A percentile compares a stretch with the other conserved stretches of the same genome.
Conservation (phyloP, 331 rosid species). For the Phaseolus coccineus region DNA sequence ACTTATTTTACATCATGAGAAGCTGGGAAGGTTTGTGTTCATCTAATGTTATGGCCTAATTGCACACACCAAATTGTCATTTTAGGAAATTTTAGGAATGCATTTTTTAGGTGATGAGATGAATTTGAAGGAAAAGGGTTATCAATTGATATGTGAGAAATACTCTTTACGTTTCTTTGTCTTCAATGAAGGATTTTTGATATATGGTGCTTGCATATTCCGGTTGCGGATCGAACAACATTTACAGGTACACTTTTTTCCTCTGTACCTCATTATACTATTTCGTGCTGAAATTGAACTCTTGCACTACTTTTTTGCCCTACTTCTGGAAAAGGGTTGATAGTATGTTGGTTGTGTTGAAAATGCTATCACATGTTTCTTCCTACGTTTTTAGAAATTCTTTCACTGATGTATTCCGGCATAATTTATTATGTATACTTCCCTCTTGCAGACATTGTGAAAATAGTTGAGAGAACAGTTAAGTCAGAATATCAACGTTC, state of each 20-base stretch:
- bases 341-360: constrained; percentile 20
- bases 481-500: constrained; percentile 61
- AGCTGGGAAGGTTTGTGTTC: constrained; percentile 68
- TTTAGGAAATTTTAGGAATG: constrained; percentile 18
- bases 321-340: constrained; percentile 16
- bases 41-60: constrained; percentile 12
- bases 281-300: constrained; percentile 25
- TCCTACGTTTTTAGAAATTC: neutral
- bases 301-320: constrained; percentile 1
- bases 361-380: constrained; percentile 11
- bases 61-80: neutral
- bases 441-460: constrained; percentile 70
- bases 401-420: constrained; percentile 21
- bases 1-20: constrained; percentile 68
- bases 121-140: constrained; percentile 17
- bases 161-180: constrained; percentile 14
- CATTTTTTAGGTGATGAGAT: constrained; percentile 16
- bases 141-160: constrained; percentile 33
- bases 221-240: constrained; percentile 77
- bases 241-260: constrained; percentile 62
- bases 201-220: constrained; percentile 94
- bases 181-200: constrained; percentile 73
- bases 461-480: constrained; percentile 72
- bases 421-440: constrained; percentile 34
- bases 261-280: constrained; percentile 8